Evolutionary conservation across 257 asterid genomes (phyloP), one percentile per base, ranked within the genome.

Genomic region (Plectranthus barbatus): DNA sequence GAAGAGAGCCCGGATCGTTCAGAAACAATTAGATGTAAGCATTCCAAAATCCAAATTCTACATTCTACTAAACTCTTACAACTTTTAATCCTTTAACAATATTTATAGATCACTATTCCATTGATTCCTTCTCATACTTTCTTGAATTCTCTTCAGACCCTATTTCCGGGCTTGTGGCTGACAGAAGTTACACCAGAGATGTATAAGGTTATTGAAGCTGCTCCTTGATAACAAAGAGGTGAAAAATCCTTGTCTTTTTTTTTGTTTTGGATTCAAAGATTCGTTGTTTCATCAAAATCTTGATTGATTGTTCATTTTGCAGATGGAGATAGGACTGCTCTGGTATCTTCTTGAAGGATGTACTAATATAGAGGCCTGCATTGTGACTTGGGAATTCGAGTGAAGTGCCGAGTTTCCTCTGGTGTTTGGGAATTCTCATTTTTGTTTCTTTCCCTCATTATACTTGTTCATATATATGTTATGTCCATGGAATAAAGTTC

Each of bases 21-120:
- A 92, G 79, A 92, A 74, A 58, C 79, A 80, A 50, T 67, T 92
- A 55, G 95, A 92, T 73, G 97, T 86, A 70, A 81, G 95, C 61
- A 23, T 14, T 4, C 23, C 0, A 8, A n/a, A 24, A 23, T 18
- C 46, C 59, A 7, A 45, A 64, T 46, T 39, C 31, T 2, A 34
- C 36, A 26, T 48, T 26, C 1, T 51, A 29, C 9, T 13, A 4
- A 46, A 31, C 48, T 60, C 10, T 9, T 14, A 0, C 44, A 24
- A 47, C 31, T 18, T 56, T 14, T n/a, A 26, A 44, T 42, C 42
- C 15, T 47, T 37, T n/a, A n/a, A n/a, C 53, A 11, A 66, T 45
- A 50, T 47, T 15, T 51, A 0, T 33, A 53, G 55, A 34, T 54
- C 67, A 71, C 75, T 54, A 58, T 55, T 68, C 21, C 76, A 65